Evolutionary conservation across 768 basidiomycete species (phyloP).

Genomic region (Russula sp.): DNA sequence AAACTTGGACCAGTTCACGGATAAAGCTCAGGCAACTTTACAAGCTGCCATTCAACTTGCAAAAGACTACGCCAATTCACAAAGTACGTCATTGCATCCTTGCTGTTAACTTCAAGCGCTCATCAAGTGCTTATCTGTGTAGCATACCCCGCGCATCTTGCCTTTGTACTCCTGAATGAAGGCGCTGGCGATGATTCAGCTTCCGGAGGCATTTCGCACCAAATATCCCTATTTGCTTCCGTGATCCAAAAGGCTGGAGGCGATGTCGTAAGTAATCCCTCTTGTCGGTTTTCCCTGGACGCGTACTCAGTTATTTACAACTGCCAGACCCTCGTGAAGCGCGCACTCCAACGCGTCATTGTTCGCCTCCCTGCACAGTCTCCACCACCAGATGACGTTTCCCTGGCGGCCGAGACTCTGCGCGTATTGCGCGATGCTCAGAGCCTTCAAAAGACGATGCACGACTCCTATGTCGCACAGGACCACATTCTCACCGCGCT

Average conservation of each 20-base stretch:
- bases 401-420: conserved; percentile 48
- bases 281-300: not conserved
- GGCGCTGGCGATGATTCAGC: conserved; percentile 36
- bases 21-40: conserved; percentile 69
- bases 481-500: conserved; percentile 88
- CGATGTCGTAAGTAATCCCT: conserved; percentile 54
- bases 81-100: conserved; percentile 46
- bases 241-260: conserved; percentile 81
- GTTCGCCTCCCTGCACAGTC: conserved; percentile 78
- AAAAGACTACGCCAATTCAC: conserved; percentile 76
- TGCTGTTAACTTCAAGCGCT: not conserved
- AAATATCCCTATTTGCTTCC: conserved; percentile 63
- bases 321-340: conserved; percentile 50
- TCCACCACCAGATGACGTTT: conserved; percentile 79
- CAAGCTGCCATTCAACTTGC: conserved; percentile 72
- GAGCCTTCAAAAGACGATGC: conserved; percentile 72
- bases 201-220: conserved; percentile 31
- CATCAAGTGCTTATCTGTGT: conserved; percentile 3
- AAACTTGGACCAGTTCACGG: conserved; percentile 71
- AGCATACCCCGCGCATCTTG: conserved; percentile 84
- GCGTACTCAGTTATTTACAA: not conserved
- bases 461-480: conserved; percentile 88
- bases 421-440: conserved; percentile 74
- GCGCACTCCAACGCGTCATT: conserved; percentile 68
- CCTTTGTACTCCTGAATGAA: conserved; percentile 75